Evolutionary conservation across 257 asterid species (phyloP), one percentile per base, ranked within the genome.

Genomic region (Capsicum chinense): DNA sequence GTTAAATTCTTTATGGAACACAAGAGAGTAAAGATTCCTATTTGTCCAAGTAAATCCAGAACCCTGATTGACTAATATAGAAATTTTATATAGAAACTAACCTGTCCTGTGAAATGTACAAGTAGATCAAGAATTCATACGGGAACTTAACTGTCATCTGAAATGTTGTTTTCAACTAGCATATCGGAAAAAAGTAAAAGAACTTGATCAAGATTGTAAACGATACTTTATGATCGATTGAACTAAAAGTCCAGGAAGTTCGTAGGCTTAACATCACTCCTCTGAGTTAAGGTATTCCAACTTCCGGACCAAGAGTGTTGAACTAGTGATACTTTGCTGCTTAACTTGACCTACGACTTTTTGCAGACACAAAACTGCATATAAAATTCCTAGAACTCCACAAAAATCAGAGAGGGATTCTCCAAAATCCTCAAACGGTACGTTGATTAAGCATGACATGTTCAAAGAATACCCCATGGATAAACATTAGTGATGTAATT

Each of bases 401-500:
- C 78, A 64, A 47, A 89, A 57, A 81, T 74, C 87, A 39, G 84
- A 85, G 69, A 71, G 84, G 85, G 90, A 86, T 84, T 85, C 86
- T 82, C 42, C 85, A 42, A 89, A 80, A 57, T 59, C 54, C 87
- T 83, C 87, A 52, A 78, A 88, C 21, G 93, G 97, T 92, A 89
- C 73, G 88, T 78, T 54, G 19, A 54, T 78, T 48, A 44, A 60
- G 21, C 26, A 80, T 62, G 11, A 50, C 26, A 52, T 16, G 5
- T n/a, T 19, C 42, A 0, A 10, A 13, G 39, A 70, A 14, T 5
- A 76, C 50, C 26, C 63, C 63, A 4, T 17, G 26, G 48, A 9
- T 54, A 52, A 78, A 54, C 15, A 54, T 78, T 54, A 33, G 50
- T 78, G 12, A 16, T 78, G 64, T 78, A 78, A 42, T 57, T 79